Percentiles rank a stretch among this genome's conserved stretches.
These are phyloP conservation scores for Hordeum pubiflorum DNA, from an alignment of 202 grass and related monocot genomes.

Conservation along the genomic window DNA sequence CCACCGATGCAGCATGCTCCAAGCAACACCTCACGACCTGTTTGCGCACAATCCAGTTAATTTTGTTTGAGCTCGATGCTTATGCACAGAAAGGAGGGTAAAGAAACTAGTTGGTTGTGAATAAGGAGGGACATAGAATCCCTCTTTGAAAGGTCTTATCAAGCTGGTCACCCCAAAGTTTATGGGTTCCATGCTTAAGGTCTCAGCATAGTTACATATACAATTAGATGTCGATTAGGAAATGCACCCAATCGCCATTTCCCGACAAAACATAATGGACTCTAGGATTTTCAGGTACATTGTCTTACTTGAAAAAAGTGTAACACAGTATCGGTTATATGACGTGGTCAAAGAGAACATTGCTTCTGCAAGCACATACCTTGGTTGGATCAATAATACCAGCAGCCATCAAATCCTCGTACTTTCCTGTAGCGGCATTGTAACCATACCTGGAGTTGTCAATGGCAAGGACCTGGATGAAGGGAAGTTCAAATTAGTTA, in stretches of 20 bases:
- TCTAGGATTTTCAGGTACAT: background rate
- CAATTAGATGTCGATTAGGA: background rate
- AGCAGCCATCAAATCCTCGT: background rate
- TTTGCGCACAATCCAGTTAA: background rate
- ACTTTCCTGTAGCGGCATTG: background rate
- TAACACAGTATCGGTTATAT: background rate
- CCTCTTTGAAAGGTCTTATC: background rate
- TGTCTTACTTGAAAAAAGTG: background rate
- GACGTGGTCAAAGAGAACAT: background rate
- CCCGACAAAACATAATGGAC: background rate
- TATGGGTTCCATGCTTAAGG: background rate
- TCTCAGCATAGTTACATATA: too few species aligned
- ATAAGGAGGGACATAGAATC: background rate
- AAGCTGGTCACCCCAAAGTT: background rate
- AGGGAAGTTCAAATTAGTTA: background rate
- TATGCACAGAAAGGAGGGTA: background rate
- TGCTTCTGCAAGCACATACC: background rate
- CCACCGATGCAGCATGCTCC: conserved; percentile 82
- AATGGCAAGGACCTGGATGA: background rate
- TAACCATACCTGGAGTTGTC: background rate
- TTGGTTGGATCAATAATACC: background rate
- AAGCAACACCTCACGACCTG: conserved; percentile 94
- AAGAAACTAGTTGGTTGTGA: background rate
- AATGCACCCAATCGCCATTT: background rate
- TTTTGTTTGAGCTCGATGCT: background rate